phyloP scores from a whole-genome alignment of 441 rosid species.

The Mallotus japonicus region DNA sequence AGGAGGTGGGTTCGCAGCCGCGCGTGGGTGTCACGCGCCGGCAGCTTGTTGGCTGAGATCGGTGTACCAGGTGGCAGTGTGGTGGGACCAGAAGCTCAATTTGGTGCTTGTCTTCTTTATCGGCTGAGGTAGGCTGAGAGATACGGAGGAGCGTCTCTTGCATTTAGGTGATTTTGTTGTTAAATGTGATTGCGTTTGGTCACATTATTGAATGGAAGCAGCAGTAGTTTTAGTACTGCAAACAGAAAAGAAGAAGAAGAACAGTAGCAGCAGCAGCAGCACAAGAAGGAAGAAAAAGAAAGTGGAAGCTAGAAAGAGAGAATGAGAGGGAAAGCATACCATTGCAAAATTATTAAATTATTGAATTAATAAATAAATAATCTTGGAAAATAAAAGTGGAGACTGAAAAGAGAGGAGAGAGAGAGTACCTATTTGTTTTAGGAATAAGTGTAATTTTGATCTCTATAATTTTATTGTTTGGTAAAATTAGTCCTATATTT shows the following conservation, averaged over 20 bases:
- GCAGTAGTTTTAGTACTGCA: no score
- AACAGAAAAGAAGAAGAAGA: background rate
- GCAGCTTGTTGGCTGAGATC: constrained; percentile 19
- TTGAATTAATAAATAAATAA: background rate
- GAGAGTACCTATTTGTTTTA: no score
- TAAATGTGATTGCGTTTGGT: background rate
- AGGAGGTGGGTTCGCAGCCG: background rate
- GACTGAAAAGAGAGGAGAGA: no score
- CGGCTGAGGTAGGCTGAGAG: background rate
- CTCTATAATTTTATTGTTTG: no score
- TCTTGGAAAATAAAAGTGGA: no score
- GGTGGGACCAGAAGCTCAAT: constrained; percentile 7
- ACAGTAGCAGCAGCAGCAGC: background rate
- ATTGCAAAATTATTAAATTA: constrained; percentile 11
- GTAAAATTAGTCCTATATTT: no score
- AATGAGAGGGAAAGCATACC: constrained; percentile 12
- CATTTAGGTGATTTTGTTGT: constrained; percentile 16
- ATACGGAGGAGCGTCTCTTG: constrained; percentile 20
- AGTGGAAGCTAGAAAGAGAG: no score
- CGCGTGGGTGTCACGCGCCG: constrained; percentile 44
- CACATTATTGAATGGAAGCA: background rate
- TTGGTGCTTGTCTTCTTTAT: background rate
- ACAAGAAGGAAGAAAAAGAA: background rate
- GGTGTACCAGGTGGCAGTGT: background rate
- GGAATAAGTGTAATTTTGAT: no score